phyloP scores from a whole-genome alignment of 31 red algal genomes.

The Odonthalia washingtoniensis region DNA sequence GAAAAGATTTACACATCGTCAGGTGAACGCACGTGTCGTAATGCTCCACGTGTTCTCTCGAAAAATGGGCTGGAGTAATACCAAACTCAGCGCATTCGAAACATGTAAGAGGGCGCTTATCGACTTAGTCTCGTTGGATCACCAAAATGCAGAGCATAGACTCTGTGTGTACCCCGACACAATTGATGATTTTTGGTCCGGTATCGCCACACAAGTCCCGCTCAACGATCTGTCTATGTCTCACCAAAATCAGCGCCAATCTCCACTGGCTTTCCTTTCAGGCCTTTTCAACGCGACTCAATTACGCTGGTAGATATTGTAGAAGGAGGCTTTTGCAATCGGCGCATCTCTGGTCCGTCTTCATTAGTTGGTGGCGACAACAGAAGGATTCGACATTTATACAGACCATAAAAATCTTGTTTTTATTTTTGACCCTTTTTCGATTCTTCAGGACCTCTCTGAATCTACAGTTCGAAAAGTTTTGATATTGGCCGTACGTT shows the following conservation, averaged over 20 bases:
- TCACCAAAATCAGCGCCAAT: slow-evolving; percentile 15
- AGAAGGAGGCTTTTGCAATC: slow-evolving; percentile 38
- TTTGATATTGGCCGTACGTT: background rate
- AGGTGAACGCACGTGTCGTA: background rate
- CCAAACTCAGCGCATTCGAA: slow-evolving; percentile 8
- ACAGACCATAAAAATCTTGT: slow-evolving; percentile 50
- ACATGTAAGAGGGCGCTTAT: slow-evolving; percentile 11
- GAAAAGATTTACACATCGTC: background rate
- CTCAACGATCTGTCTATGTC: background rate
- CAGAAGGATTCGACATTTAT: slow-evolving; percentile 15
- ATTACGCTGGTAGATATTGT: slow-evolving; percentile 20
- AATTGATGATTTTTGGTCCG: slow-evolving; percentile 19
- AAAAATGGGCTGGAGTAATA: slow-evolving; percentile 13
- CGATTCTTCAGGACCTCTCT: slow-evolving; percentile 24
- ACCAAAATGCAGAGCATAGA: slow-evolving; percentile 16
- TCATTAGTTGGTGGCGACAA: slow-evolving; percentile 9
- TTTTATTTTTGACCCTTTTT: too few relatives aligned
- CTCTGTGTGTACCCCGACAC: slow-evolving; percentile 42
- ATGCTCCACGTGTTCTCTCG: background rate
- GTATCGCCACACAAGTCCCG: slow-evolving; percentile 37
- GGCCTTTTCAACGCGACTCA: slow-evolving; percentile 28
- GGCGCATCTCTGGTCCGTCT: slow-evolving; percentile 27
- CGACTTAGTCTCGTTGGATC: slow-evolving; percentile 10
- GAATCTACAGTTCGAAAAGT: background rate
- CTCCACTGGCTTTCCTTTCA: slow-evolving; percentile 39